Evolutionary conservation across 202 grass and related monocot genomes (phyloP), one percentile per base, ranked within the genome.

Genomic region (Setaria italica): DNA sequence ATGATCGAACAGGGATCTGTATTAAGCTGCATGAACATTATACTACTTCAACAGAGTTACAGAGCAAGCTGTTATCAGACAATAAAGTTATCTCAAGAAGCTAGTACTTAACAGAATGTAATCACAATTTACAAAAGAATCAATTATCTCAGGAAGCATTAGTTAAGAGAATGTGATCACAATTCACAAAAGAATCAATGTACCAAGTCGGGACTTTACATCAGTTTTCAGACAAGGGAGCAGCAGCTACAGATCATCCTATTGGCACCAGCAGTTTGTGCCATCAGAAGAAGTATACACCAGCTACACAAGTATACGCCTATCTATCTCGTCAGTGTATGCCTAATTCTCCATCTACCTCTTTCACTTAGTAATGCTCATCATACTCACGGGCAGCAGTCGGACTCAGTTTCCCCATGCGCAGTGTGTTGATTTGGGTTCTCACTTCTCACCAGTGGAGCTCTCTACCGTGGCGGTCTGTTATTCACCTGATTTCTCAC

Each of bases 251-350:
- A 19, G 20, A 81, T 56, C 79, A 54, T 75, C 49, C 49, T 74
- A 81, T 19, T 70, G 37, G 50, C 37, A 57, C 41, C 67, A 62
- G 51, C 67, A 59, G 21, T 62, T 59, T 71, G 64, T 43, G 49
- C 51, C 51, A 70, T 20, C 51, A 32, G n/a, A 70, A 70, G 33
- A 72, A 81, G 69, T 81, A 74, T 67, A 21, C 77, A 55, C n/a
- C 55, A 65, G 11, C 54, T 67, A 21, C 77, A 55, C n/a, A 65
- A 65, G 11, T 63, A 55, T 67, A 80, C 17, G 37, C 48, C 67
- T 81, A 81, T 41, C 68, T 47, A 46, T 55, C 55, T 69, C 17
- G 56, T 71, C 74, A 50, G 32, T 79, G 49, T 73, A 30, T 72
- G 66, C 65, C 30, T 68, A 68, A 76, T 56, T 60, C 9, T 81